Percentiles rank a stretch among this genome's conserved stretches.
Conservation (phyloP, 2,329 filamentous ascomycete species). For the Trichocomaceae sp. region DNA sequence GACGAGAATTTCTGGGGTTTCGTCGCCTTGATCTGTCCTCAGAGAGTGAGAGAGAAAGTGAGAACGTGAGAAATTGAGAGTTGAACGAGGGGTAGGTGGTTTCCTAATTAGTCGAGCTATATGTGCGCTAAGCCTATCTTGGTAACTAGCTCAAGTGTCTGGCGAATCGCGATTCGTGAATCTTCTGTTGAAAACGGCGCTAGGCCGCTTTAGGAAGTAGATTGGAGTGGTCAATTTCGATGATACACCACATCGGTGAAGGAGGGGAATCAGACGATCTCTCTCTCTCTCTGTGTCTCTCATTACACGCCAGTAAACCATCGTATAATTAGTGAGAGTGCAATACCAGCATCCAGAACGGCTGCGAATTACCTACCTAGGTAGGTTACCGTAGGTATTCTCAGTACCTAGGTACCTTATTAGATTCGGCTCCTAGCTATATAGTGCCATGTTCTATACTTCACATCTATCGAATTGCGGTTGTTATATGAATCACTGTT, state of each 20-base stretch:
- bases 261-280: constrained; percentile 14
- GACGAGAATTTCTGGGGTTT: neutral
- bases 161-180: too few relatives aligned
- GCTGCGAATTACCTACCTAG: neutral
- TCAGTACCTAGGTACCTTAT: neutral
- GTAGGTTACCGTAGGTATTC: too few relatives aligned
- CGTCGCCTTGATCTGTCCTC: too few relatives aligned
- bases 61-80: neutral
- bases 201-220: too few relatives aligned
- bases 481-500: neutral
- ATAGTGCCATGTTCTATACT: neutral
- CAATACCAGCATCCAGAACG: neutral
- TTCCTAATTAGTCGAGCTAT: neutral
- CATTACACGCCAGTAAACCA: constrained; percentile 11
- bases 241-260: neutral
- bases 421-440: neutral
- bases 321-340: constrained; percentile 1
- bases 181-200: too few relatives aligned
- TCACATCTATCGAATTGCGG: neutral
- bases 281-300: constrained; percentile 8
- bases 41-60: neutral
- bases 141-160: neutral
- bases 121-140: neutral
- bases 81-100: neutral
- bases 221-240: too few relatives aligned